These are phyloP conservation scores for Grifola frondosa DNA, from an alignment of 1,284 basidiomycete genomes.

Conservation along the genomic window DNA sequence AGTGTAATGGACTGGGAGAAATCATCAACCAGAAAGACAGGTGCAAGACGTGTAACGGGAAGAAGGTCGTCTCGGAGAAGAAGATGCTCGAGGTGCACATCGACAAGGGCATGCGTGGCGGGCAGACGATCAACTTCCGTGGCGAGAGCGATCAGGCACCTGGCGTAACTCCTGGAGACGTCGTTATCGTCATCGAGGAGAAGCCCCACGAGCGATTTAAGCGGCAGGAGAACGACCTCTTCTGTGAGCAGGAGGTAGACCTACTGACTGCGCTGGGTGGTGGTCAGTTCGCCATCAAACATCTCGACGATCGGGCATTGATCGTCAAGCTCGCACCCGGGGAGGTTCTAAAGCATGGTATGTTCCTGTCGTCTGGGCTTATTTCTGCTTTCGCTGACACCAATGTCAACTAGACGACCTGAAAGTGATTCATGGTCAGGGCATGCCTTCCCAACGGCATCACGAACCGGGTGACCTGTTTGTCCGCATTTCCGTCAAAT, in stretches of 20 bases:
- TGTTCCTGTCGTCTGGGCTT: conserved; percentile 22
- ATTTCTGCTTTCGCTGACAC: conserved; percentile 39
- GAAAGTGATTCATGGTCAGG: conserved; percentile 92
- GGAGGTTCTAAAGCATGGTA: conserved; percentile 93
- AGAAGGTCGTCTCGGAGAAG: conserved; percentile 94
- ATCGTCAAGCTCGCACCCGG: conserved; percentile 86
- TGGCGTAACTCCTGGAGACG: conserved; percentile 89
- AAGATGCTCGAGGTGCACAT: conserved; percentile 99
- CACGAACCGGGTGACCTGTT: conserved; percentile 96
- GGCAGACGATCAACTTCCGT: conserved; percentile 92
- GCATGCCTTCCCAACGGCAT: conserved; percentile 98
- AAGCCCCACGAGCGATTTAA: conserved; percentile 79
- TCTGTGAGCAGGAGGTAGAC: conserved; percentile 88
- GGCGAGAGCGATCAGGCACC: conserved; percentile 98
- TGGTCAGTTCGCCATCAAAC: conserved; percentile 88
- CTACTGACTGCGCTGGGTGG: conserved; percentile 93
- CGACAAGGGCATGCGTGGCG: conserved; percentile 99
- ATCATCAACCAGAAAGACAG: conserved; percentile 93
- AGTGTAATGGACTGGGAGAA: conserved; percentile 91
- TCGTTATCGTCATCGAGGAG: conserved; percentile 97
- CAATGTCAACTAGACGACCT: conserved; percentile 60
- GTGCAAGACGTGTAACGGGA: conserved; percentile 93
- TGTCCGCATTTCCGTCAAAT: conserved; percentile 85
- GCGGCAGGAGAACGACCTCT: conserved; percentile 88
- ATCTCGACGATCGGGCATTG: conserved; percentile 91